phyloP scores from a whole-genome alignment of 352 stramenopile species.

The Globisporangium paddicum region DNA sequence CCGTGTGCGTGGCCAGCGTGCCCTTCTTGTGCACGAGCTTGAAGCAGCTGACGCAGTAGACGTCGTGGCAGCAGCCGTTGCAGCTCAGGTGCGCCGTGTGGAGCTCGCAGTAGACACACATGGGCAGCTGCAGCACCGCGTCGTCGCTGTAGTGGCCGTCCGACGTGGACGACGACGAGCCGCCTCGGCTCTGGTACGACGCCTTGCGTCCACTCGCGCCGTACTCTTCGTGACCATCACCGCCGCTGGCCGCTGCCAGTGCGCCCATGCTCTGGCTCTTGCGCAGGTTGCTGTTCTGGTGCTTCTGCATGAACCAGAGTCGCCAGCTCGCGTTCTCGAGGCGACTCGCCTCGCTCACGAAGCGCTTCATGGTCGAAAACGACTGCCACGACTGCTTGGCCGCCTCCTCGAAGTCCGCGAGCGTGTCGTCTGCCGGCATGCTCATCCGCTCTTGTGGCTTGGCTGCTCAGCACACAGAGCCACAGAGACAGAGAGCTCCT shows the following conservation, averaged over 20 bases:
- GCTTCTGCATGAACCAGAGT: conserved; percentile 72
- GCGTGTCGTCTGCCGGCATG: conserved; percentile 25
- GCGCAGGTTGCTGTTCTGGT: conserved; percentile 11
- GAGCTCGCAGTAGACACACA: conserved; percentile 81
- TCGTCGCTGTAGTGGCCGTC: conserved; percentile 4
- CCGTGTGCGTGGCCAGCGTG: conserved; percentile 74
- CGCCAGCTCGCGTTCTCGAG: conserved; percentile 84
- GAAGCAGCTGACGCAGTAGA: conserved; percentile 85
- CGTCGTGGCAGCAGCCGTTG: conserved; percentile 82
- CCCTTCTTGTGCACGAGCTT: conserved; percentile 87
- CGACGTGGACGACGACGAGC: conserved; percentile 19
- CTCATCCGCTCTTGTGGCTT: too few species aligned
- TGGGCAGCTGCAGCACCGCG: conserved; percentile 2
- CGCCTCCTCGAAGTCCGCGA: conserved; percentile 54
- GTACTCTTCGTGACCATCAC: background rate
- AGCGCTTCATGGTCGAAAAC: conserved; percentile 85
- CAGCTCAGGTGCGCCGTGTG: conserved; percentile 65
- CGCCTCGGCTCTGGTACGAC: background rate
- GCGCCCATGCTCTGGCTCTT: conserved; percentile 12
- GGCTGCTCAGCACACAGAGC: too few species aligned
- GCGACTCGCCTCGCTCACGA: conserved; percentile 72
- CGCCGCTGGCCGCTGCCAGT: background rate
- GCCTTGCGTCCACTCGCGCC: background rate
- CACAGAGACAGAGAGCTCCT: background rate
- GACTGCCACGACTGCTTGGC: conserved; percentile 86